Base-by-base conservation (phyloP, 345 rosid species). In the Moricandia arvensis region DNA sequence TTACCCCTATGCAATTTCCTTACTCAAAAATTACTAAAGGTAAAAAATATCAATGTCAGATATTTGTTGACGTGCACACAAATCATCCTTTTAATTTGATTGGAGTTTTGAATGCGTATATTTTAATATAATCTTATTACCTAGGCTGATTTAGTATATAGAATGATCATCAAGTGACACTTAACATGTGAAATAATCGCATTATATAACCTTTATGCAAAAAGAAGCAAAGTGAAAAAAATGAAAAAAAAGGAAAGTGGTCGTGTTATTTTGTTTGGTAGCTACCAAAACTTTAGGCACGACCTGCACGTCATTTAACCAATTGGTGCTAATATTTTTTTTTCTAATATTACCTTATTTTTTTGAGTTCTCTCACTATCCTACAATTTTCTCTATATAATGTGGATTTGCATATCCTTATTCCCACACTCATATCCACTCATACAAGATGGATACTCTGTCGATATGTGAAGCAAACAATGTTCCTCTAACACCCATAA, bases 401-500 rank as follows among this genome's bases (percentile, higher is more conserved):
- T 13, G 51, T 59, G 10, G 65, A 55, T 65, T 65, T 0, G 2
- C 64, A 74, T 64, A 17, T 21, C 53, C 18, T 4, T 59, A 13
- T 27, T 12, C 8, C 37, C 64, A n/a, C 63, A 30, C 21, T 24
- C 33, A 24, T 27, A 21, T 9, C 11, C 24, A 55, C 7, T 21
- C 83, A 60, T 31, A 88, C 21, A 83, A 79, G 81, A 84, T 81
- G 87, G 90, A 93, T 76, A 89, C 86, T 26, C 60, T 85, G 33
- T 67, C 57, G 37, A 83, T 82, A 29, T 86, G 90, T 75, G 65
- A 86, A 0, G 95, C 91, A 43, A 93, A 93, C 67, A 59, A 82
- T n/a, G 81, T 66, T 18, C 89, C 90, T 38, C 63, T 89, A 74
- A 81, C 96, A 18, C 98, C 98, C 29, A 80, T 90, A 26, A 85